Base-by-base conservation (phyloP, 2,329 filamentous ascomycete species). In the Aspergillus pseudonomiae region DNA sequence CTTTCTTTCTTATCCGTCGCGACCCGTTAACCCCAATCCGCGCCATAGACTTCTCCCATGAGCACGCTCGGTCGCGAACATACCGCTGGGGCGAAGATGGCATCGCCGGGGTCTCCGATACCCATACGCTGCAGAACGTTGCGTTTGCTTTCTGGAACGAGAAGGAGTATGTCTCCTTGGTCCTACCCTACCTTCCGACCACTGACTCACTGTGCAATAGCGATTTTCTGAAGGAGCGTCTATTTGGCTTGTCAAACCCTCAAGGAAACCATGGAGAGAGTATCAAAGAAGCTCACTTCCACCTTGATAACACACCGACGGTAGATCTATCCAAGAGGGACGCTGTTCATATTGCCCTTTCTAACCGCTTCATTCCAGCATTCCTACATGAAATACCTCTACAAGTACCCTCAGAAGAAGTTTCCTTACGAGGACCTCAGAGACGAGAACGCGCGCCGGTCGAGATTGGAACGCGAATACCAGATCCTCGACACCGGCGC, bases 311-410 rank as follows among this genome's bases (percentile, higher is more conserved):
- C 77, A 96, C 92, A 32, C 94, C 94, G 63, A 88, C 87, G 61
- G 85, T 86, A 77, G 65, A 78, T 73, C 30, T 9, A 16, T 26
- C 52, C 28, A 26, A 10, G 16, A 12, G 19, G n/a, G n/a, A 28
- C 14, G 21, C 36, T 48, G 4, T 2, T 6, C 28, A 12, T 21
- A 32, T 30, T 24, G 12, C 9, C 39, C 45, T 34, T 50, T 36
- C 32, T 62, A 24, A 46, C 24, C 52, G 32, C n/a, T 32, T 1
- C 12, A 26, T 7, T 36, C 45, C 28, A 94, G 91, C 94, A 97
- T 80, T 96, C 94, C 32, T 98, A 98, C 83, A 98, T 98, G 94
- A 98, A 98, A 79, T 96, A 89, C 75, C 89, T 98, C 70, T 98
- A 98, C 86, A 98, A 98, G 80, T 96, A 97, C 73, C 95, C 95